These are phyloP conservation scores for Microcyclosporella mali DNA, from an alignment of 2,329 filamentous ascomycete genomes.

Conservation along the genomic window DNA sequence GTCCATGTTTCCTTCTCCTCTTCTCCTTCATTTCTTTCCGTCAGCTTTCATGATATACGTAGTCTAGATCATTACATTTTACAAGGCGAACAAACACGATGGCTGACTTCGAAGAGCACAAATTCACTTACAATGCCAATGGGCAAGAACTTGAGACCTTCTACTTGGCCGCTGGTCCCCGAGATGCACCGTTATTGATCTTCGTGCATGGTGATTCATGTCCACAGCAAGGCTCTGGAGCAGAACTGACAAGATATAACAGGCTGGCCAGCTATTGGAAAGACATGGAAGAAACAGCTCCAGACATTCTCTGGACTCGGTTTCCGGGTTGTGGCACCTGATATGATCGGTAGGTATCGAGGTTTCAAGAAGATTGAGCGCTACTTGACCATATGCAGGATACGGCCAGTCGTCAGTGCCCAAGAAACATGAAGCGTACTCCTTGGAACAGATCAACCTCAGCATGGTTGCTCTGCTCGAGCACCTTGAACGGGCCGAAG, in stretches of 20 bases:
- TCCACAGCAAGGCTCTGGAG: not conserved
- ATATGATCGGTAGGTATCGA: conserved; percentile 33
- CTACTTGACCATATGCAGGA: too few species aligned
- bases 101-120: conserved; percentile 13
- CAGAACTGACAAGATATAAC: not conserved
- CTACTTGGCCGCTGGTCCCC: conserved; percentile 25
- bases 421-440: conserved; percentile 28
- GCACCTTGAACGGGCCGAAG: conserved; percentile 33
- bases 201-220: conserved; percentile 23
- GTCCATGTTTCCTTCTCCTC: too few species aligned
- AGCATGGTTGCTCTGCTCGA: conserved; percentile 36
- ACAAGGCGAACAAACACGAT: too few species aligned
- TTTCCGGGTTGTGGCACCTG: conserved; percentile 26
- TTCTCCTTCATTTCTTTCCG: too few species aligned
- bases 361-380: too few species aligned
- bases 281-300: conserved; percentile 34
- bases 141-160: conserved; percentile 21
- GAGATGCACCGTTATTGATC: conserved; percentile 24
- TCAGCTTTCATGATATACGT: too few species aligned
- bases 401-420: conserved; percentile 32
- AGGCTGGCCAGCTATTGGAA: conserved; percentile 34
- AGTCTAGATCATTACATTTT: too few species aligned
- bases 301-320: conserved; percentile 26
- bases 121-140: conserved; percentile 15
- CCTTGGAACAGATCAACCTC: conserved; percentile 25